Conservation (phyloP, 78 protist species). For the Protostelium mycophagum region DNA sequence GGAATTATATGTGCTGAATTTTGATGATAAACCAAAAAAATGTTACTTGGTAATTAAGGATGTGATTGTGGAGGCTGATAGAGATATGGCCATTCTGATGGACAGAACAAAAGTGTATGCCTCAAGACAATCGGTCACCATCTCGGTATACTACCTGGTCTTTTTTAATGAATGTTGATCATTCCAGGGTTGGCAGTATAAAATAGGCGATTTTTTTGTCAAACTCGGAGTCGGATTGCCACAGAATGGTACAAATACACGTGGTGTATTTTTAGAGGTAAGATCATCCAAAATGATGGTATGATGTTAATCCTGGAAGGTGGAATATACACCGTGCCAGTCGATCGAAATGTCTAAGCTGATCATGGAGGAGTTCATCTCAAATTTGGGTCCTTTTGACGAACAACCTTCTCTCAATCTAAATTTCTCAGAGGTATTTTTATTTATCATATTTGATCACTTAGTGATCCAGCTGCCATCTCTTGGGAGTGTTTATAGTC, state of each 20-base stretch:
- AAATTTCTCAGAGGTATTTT: not conserved
- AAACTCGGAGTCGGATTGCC: not conserved
- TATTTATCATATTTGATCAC: not conserved
- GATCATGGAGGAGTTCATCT: not conserved
- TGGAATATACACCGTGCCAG: not conserved
- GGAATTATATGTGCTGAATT: not conserved
- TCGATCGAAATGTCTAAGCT: not conserved
- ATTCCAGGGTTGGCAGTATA: not conserved
- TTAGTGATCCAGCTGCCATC: too few relatives aligned
- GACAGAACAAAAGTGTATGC: not conserved
- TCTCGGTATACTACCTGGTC: not conserved
- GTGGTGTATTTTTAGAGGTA: not conserved
- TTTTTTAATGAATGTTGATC: not conserved
- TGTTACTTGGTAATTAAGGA: not conserved
- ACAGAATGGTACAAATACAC: not conserved
- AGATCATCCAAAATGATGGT: not conserved
- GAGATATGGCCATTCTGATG: not conserved
- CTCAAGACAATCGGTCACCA: not conserved
- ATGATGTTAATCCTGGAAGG: not conserved
- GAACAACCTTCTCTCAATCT: not conserved
- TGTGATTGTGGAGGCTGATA: not conserved
- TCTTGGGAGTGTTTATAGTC: not conserved
- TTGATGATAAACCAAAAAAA: not conserved
- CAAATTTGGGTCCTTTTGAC: not conserved
- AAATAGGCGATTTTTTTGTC: not conserved